phyloP scores from a whole-genome alignment of 2,329 filamentous ascomycete species.

The Trichoderma afroharzianum region DNA sequence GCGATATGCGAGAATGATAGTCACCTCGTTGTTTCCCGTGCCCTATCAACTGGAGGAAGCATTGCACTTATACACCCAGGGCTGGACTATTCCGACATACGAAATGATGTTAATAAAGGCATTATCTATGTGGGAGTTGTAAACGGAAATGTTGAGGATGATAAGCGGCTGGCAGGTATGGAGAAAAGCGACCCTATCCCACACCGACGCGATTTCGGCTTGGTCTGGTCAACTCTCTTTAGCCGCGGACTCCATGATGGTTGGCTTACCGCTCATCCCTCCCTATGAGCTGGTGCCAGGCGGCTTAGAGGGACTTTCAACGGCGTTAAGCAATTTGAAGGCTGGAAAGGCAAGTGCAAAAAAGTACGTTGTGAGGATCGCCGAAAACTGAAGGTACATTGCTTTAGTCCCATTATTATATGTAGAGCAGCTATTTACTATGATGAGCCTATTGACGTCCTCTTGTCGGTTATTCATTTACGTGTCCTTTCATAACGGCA shows the following conservation, averaged over 20 bases:
- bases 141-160: neutral
- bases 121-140: neutral
- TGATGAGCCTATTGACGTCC: no score
- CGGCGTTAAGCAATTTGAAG: neutral
- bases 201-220: neutral
- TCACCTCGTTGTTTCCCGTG: neutral
- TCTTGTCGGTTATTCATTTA: no score
- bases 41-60: neutral
- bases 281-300: neutral
- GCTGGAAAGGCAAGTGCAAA: neutral
- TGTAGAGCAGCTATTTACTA: no score
- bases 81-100: neutral
- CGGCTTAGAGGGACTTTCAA: neutral
- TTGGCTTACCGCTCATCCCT: neutral
- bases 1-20: neutral
- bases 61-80: neutral
- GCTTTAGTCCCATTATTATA: no score
- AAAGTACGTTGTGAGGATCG: neutral
- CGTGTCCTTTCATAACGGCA: accelerated
- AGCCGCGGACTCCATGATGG: neutral
- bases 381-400: neutral
- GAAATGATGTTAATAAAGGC: neutral
- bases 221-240: neutral
- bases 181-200: neutral
- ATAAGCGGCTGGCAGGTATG: neutral